Evolutionary conservation across 1,139 yeast genomes (phyloP).

Genomic region (Blastobotrys petasosporus): DNA sequence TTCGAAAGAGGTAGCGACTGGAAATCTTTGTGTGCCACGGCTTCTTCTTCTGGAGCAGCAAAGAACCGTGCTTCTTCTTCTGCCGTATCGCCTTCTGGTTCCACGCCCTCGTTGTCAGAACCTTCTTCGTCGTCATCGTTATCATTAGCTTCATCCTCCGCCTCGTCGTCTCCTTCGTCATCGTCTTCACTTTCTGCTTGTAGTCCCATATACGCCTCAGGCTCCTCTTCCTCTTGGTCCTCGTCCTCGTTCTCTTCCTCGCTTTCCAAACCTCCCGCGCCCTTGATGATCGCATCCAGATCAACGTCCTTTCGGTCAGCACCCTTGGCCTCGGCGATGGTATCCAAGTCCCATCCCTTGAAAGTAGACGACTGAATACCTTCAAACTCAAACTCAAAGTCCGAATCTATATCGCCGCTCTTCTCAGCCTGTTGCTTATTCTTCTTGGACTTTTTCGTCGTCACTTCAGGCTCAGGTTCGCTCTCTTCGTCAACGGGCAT

Average conservation of each 20-base stretch:
- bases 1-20: slow-evolving; percentile 77
- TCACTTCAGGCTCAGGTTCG: slow-evolving; percentile 28
- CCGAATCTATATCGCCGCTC: slow-evolving; percentile 45
- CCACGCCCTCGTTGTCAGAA: slow-evolving; percentile 17
- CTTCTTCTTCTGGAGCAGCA: slow-evolving; percentile 33
- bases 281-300: slow-evolving; percentile 74
- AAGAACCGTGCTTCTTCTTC: slow-evolving; percentile 31
- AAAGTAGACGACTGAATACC: slow-evolving; percentile 52
- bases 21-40: slow-evolving; percentile 52
- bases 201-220: slow-evolving; percentile 48
- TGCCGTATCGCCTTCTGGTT: slow-evolving; percentile 27
- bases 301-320: slow-evolving; percentile 57
- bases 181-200: slow-evolving; percentile 38
- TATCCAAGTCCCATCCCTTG: slow-evolving; percentile 80
- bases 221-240: slow-evolving; percentile 34
- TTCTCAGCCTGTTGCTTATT: slow-evolving; percentile 28
- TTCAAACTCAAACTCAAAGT: slow-evolving; percentile 65
- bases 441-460: slow-evolving; percentile 31
- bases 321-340: slow-evolving; percentile 30
- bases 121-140: slow-evolving; percentile 30
- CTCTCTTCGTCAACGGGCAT: slow-evolving; percentile 49
- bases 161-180: slow-evolving; percentile 44
- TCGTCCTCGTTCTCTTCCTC: slow-evolving; percentile 35
- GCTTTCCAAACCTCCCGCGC: slow-evolving; percentile 42
- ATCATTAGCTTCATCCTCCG: slow-evolving; percentile 30